Conservation (phyloP, 495 filamentous ascomycete genomes). For the Parachaetomium inaequale region DNA sequence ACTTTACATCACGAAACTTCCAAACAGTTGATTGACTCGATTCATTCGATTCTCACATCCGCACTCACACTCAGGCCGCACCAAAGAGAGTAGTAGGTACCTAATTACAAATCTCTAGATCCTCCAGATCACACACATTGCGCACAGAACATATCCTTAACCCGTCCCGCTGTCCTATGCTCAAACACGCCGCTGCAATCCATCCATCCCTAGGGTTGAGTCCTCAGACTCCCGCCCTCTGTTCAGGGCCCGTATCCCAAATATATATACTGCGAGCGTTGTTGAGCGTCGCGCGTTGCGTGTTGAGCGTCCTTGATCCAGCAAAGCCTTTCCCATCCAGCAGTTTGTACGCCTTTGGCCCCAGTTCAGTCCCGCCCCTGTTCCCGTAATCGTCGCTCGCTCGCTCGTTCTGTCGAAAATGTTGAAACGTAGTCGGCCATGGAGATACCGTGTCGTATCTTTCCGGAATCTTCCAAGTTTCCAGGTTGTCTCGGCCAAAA, state of each 20-base stretch:
- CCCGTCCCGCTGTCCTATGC: neutral
- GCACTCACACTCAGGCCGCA: conserved; percentile 3
- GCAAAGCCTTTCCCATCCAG: neutral
- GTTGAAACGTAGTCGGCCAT: too few relatives aligned
- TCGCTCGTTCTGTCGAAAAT: neutral
- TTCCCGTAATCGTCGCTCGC: neutral
- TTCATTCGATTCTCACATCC: neutral
- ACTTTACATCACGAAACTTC: neutral
- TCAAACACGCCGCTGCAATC: neutral
- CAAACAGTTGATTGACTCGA: neutral
- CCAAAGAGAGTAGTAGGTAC: neutral
- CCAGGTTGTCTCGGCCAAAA: too few relatives aligned
- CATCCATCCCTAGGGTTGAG: too few relatives aligned
- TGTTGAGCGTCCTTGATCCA: conserved; percentile 6
- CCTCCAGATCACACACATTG: neutral
- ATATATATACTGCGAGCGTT: neutral
- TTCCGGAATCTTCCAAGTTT: too few relatives aligned
- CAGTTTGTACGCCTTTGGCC: neutral
- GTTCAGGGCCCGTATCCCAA: neutral
- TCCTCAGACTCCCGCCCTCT: neutral
- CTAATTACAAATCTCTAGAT: conserved; percentile 9
- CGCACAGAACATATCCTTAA: neutral
- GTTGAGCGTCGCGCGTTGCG: too few relatives aligned
- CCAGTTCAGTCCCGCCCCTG: neutral
- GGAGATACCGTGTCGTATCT: too few relatives aligned